Conservation (phyloP, 306 rosid species). For the Citrullus mucosospermus region DNA sequence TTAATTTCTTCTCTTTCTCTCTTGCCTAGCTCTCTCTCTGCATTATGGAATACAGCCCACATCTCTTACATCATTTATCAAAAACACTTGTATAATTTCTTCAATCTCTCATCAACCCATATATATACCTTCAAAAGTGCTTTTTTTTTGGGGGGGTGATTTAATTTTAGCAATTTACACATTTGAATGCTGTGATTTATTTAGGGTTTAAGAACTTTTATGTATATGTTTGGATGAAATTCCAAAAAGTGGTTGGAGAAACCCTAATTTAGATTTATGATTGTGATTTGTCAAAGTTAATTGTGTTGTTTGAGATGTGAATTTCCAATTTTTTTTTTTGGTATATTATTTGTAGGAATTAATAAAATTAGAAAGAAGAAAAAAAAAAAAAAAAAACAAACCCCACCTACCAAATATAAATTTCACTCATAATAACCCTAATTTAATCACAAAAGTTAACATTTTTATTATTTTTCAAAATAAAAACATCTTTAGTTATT, state of each 20-base stretch:
- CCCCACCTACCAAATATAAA: no score
- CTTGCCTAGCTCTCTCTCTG: not conserved
- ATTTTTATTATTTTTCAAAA: no score
- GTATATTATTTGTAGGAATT: no score
- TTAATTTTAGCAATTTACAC: not conserved
- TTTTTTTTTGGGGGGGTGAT: not conserved
- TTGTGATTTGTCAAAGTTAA: no score
- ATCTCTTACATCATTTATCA: not conserved
- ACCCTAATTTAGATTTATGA: not conserved
- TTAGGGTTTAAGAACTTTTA: not conserved
- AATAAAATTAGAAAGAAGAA: no score
- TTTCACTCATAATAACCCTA: no score
- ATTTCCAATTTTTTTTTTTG: no score
- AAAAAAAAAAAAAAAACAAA: no score
- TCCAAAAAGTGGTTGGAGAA: not conserved
- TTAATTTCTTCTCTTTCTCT: not conserved
- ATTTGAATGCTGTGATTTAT: not conserved
- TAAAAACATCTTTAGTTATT: no score
- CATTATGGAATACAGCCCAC: slow-evolving; percentile 3
- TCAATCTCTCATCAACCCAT: not conserved
- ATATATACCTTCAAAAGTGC: not conserved
- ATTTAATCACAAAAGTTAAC: no score
- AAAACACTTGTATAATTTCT: not conserved
- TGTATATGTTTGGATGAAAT: not conserved
- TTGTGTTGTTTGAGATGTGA: no score